These are phyloP conservation scores for Tetrapisispora iriomotensis DNA, from an alignment of 805 yeast species.

Conservation along the genomic window DNA sequence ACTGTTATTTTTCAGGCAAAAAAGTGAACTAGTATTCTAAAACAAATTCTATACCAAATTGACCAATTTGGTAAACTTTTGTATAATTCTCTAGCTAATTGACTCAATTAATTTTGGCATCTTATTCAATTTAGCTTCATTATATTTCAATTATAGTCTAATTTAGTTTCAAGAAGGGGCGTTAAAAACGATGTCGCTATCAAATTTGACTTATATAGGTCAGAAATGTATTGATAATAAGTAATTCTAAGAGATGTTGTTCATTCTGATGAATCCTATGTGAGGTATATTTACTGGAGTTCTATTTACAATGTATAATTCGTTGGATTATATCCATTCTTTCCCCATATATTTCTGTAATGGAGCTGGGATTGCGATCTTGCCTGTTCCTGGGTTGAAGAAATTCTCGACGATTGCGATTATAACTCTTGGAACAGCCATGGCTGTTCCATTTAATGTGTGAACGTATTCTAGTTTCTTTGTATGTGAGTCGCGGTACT, in stretches of 20 bases:
- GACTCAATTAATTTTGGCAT: too few species aligned
- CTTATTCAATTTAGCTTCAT: too few species aligned
- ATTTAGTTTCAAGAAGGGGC: too few species aligned
- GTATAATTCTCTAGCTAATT: too few species aligned
- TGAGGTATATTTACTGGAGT: not conserved
- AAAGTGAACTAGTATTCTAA: too few species aligned
- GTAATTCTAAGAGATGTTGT: too few species aligned
- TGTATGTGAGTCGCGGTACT: conserved; percentile 32
- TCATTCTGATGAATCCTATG: not conserved
- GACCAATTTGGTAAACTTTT: too few species aligned
- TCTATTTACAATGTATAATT: conserved; percentile 3
- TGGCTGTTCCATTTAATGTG: conserved; percentile 89
- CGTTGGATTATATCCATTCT: conserved; percentile 22
- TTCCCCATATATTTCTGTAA: conserved; percentile 67
- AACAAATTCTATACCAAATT: too few species aligned
- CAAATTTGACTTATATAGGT: too few species aligned
- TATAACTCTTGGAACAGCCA: conserved; percentile 88
- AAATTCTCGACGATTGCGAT: conserved; percentile 83
- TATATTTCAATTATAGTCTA: too few species aligned
- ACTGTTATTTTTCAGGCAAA: not conserved
- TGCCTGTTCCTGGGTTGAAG: conserved; percentile 48
- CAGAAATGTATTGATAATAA: too few species aligned
- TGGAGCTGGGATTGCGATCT: conserved; percentile 56
- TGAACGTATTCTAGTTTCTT: conserved; percentile 44
- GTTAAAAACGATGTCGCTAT: too few species aligned